A percentile compares a stretch with the other conserved stretches of the same genome.
phyloP scores from a whole-genome alignment of 2,329 filamentous ascomycete species.

The Xylariaceae sp. region DNA sequence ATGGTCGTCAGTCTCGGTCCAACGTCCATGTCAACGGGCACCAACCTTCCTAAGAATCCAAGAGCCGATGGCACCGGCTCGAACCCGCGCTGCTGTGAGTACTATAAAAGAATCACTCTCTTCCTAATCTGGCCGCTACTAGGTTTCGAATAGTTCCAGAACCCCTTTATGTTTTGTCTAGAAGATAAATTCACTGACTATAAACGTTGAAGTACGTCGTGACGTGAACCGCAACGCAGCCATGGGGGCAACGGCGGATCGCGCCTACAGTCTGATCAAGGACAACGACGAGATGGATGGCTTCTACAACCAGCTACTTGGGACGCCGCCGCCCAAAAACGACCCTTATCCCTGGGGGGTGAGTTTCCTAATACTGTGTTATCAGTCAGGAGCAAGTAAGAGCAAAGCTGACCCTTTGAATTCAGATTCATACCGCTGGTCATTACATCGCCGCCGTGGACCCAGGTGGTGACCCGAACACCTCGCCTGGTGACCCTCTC shows the following conservation, averaged over 20 bases:
- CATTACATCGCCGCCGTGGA: slow-evolving; percentile 48
- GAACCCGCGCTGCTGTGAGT: slow-evolving; percentile 49
- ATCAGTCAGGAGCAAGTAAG: not conserved
- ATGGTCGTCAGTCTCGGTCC: slow-evolving; percentile 50
- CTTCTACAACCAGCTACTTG: slow-evolving; percentile 52
- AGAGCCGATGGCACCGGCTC: slow-evolving; percentile 44
- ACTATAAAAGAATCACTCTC: not conserved
- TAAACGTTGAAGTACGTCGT: slow-evolving; percentile 40
- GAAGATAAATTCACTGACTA: too few relatives aligned
- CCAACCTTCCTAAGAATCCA: slow-evolving; percentile 44
- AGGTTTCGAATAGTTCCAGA: too few relatives aligned
- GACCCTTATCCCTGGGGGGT: slow-evolving; percentile 48
- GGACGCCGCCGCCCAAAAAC: slow-evolving; percentile 44
- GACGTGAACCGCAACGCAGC: slow-evolving; percentile 48
- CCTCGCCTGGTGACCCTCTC: slow-evolving; percentile 48
- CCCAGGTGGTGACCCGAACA: slow-evolving; percentile 46
- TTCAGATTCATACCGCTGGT: slow-evolving; percentile 46
- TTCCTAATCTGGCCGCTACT: too few relatives aligned
- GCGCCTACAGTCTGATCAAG: slow-evolving; percentile 44
- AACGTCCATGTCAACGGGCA: slow-evolving; percentile 41
- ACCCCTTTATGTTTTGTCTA: too few relatives aligned
- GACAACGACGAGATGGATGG: slow-evolving; percentile 45
- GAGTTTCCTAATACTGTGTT: slow-evolving; percentile 26
- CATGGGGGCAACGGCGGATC: slow-evolving; percentile 48
- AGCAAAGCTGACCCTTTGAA: slow-evolving; percentile 19